Conservation (phyloP, 2,329 filamentous ascomycete genomes). For the Catunica adiposa region DNA sequence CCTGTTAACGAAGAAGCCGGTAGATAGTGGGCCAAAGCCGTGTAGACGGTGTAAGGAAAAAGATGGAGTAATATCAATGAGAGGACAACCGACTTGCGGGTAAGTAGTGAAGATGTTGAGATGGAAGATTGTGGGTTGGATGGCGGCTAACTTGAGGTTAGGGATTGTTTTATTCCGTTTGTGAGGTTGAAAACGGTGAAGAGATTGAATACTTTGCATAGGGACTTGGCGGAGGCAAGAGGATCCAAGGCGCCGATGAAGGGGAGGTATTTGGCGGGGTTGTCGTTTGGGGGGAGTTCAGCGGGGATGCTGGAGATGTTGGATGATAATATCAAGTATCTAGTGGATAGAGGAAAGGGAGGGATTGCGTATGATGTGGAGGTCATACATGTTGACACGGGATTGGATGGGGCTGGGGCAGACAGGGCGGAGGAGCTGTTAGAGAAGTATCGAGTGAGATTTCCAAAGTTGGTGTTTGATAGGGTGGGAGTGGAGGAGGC, state of each 20-base stretch:
- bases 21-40: slow-evolving; percentile 7
- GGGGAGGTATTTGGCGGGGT: slow-evolving; percentile 47
- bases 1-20: background rate
- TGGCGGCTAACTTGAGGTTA: slow-evolving; percentile 13
- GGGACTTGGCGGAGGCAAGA: slow-evolving; percentile 26
- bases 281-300: slow-evolving; percentile 75
- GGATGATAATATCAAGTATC: slow-evolving; percentile 48
- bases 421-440: slow-evolving; percentile 32
- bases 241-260: slow-evolving; percentile 21
- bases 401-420: slow-evolving; percentile 19
- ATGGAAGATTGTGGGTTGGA: background rate
- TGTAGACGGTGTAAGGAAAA: slow-evolving; percentile 13
- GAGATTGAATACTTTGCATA: slow-evolving; percentile 40
- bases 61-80: slow-evolving; percentile 10
- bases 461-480: slow-evolving; percentile 49
- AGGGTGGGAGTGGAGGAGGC: slow-evolving; percentile 45
- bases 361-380: slow-evolving; percentile 51
- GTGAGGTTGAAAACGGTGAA: slow-evolving; percentile 65
- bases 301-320: slow-evolving; percentile 61
- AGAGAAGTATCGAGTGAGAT: slow-evolving; percentile 38
- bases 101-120: slow-evolving; percentile 15
- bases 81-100: slow-evolving; percentile 18
- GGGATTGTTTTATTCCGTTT: slow-evolving; percentile 61
- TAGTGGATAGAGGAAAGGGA: slow-evolving; percentile 42
- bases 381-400: slow-evolving; percentile 38